phyloP scores from a whole-genome alignment of 495 filamentous ascomycete species.

The Penicillium paxilli region DNA sequence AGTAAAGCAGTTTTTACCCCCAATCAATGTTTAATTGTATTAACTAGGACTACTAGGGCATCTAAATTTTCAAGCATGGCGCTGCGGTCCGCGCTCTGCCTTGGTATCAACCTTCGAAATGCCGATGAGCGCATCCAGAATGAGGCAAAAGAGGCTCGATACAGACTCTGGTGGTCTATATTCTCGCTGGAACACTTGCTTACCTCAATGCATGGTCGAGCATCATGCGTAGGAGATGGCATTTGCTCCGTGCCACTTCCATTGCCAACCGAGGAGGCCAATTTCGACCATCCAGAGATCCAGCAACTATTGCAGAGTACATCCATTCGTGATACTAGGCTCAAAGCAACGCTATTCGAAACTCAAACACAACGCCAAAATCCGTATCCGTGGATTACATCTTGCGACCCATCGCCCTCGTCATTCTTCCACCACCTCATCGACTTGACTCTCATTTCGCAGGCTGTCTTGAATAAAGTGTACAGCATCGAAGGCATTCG shows the following conservation, averaged over 20 bases:
- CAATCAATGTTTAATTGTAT: neutral
- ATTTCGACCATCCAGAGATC: conserved; percentile 22
- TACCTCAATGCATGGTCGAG: conserved; percentile 61
- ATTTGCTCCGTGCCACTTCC: conserved; percentile 57
- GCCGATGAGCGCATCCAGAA: conserved; percentile 46
- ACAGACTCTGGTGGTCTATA: conserved; percentile 65
- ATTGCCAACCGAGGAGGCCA: conserved; percentile 53
- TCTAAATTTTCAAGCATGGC: conserved; percentile 61
- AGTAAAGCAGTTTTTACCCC: neutral
- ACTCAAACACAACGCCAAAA: conserved; percentile 7
- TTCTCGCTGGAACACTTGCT: conserved; percentile 58
- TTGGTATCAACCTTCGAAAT: conserved; percentile 63
- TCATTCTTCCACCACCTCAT: conserved; percentile 48
- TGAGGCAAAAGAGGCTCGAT: conserved; percentile 56
- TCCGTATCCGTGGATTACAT: conserved; percentile 17
- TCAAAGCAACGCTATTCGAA: conserved; percentile 35
- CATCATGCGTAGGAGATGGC: conserved; percentile 51
- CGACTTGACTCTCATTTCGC: conserved; percentile 50
- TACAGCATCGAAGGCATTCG: conserved; percentile 56
- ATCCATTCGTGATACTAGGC: conserved; percentile 17
- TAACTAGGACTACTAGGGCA: conserved; percentile 41
- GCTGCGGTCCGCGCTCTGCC: conserved; percentile 54
- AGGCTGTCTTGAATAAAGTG: conserved; percentile 51
- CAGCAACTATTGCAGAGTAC: conserved; percentile 23
- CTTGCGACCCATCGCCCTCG: conserved; percentile 32